These are phyloP conservation scores for Syzygium malaccense DNA, from an alignment of 441 rosid species.

Conservation along the genomic window DNA sequence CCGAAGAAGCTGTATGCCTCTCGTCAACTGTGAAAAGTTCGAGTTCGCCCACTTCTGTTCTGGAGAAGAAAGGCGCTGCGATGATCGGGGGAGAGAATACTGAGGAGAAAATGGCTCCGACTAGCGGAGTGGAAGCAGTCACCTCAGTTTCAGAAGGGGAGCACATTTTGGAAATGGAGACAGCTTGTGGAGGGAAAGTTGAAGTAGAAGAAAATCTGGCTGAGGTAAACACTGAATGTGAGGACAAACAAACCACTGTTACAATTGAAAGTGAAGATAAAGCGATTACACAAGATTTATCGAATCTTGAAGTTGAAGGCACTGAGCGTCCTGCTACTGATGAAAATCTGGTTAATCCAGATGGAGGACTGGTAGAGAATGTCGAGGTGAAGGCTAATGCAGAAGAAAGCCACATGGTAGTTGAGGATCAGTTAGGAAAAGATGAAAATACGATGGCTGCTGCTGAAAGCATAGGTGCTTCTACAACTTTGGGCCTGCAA, in stretches of 20 bases:
- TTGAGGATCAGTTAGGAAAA: slow-evolving; percentile 3
- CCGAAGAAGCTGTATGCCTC: slow-evolving; percentile 2
- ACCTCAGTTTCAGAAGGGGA: slow-evolving; percentile 1
- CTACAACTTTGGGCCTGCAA: not conserved
- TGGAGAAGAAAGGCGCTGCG: not conserved
- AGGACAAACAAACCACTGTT: slow-evolving; percentile 16
- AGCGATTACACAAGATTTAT: slow-evolving; percentile 18
- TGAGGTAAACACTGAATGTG: slow-evolving; percentile 1
- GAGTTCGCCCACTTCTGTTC: slow-evolving; percentile 5
- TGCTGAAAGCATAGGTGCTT: not conserved
- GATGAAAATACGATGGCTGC: not conserved
- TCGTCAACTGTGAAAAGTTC: slow-evolving; percentile 7
- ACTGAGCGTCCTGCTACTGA: slow-evolving; percentile 30
- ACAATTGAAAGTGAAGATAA: slow-evolving; percentile 20
- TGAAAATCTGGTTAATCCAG: slow-evolving; percentile 19
- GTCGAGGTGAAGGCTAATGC: not conserved
- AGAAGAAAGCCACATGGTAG: not conserved
- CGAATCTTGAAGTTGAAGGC: slow-evolving; percentile 28
- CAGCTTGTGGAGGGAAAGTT: slow-evolving; percentile 5
- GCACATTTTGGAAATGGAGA: not conserved
- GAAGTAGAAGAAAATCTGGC: slow-evolving; percentile 10
- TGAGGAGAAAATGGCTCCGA: slow-evolving; percentile 1
- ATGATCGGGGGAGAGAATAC: slow-evolving; percentile 3
- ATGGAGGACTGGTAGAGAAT: slow-evolving; percentile 1
- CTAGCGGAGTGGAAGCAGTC: not conserved